Conservation (phyloP, 495 filamentous ascomycete species). For the Evernia prunastri region DNA sequence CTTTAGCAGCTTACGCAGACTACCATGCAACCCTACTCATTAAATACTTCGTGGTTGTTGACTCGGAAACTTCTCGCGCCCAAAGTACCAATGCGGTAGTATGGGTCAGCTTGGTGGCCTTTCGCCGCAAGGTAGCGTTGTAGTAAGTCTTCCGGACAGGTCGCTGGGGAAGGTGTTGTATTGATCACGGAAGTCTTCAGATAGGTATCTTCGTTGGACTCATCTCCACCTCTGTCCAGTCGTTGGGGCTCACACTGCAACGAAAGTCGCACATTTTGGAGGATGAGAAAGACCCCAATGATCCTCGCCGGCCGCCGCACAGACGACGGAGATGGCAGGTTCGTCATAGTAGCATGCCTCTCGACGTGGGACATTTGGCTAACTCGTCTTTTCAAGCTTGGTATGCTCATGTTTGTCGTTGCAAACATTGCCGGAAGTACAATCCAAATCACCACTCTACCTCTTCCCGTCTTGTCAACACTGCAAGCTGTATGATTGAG, state of each 20-base stretch:
- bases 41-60: not conserved
- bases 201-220: slow-evolving; percentile 90
- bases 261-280: slow-evolving; percentile 97
- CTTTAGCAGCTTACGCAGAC: not conserved
- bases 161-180: not conserved
- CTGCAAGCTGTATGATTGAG: slow-evolving; percentile 67
- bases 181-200: slow-evolving; percentile 38
- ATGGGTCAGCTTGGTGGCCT: slow-evolving; percentile 77
- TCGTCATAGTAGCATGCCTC: slow-evolving; percentile 15
- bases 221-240: slow-evolving; percentile 87
- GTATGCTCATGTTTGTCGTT: slow-evolving; percentile 94
- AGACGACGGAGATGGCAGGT: slow-evolving; percentile 90
- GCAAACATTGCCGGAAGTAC: slow-evolving; percentile 91
- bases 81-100: slow-evolving; percentile 20
- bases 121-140: slow-evolving; percentile 80
- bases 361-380: not conserved
- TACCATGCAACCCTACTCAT: slow-evolving; percentile 11
- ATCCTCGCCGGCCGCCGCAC: slow-evolving; percentile 78
- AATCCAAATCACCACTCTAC: slow-evolving; percentile 95
- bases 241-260: slow-evolving; percentile 92
- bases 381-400: slow-evolving; percentile 44
- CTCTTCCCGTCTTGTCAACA: slow-evolving; percentile 89
- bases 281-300: slow-evolving; percentile 80
- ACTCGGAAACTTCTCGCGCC: not conserved
- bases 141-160: slow-evolving; percentile 47